Percentiles rank a stretch among this genome's conserved stretches.
These are phyloP conservation scores for Barbarea vulgaris DNA, from an alignment of 345 rosid species.

Conservation along the genomic window DNA sequence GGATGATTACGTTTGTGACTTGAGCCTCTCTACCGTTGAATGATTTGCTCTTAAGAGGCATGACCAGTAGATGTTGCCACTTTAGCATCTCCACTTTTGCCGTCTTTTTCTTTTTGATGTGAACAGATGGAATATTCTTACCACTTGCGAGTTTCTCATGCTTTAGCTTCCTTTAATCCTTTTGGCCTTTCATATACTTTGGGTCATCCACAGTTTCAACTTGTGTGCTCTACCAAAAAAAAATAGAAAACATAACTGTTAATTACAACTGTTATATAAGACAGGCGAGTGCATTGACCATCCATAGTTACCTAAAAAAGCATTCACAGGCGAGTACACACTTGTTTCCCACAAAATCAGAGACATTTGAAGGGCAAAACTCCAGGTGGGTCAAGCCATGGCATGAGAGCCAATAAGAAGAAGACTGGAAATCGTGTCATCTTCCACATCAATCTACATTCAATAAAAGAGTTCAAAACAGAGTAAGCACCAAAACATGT, in stretches of 20 bases:
- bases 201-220: constrained; percentile 40
- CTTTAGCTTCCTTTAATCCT: constrained; percentile 53
- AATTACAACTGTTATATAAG: background rate
- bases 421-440: constrained; percentile 83
- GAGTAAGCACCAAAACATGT: constrained; percentile 28
- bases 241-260: background rate
- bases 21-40: constrained; percentile 51
- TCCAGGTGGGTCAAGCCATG: constrained; percentile 98
- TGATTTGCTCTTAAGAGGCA: constrained; percentile 54
- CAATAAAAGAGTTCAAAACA: constrained; percentile 16
- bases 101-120: constrained; percentile 51
- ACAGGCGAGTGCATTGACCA: background rate
- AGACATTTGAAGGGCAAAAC: constrained; percentile 70
- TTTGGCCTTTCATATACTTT: constrained; percentile 44
- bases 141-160: constrained; percentile 48
- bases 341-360: too few relatives aligned
- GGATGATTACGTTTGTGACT: constrained; percentile 50
- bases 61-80: constrained; percentile 58
- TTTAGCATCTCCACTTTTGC: constrained; percentile 40
- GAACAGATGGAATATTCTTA: constrained; percentile 48
- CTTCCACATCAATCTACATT: constrained; percentile 93
- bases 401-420: constrained; percentile 82
- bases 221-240: constrained; percentile 50
- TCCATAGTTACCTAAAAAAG: constrained; percentile 12
- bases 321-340: background rate